phyloP scores from a whole-genome alignment of 352 stramenopile species.

The Phytophthora sansomeana region DNA sequence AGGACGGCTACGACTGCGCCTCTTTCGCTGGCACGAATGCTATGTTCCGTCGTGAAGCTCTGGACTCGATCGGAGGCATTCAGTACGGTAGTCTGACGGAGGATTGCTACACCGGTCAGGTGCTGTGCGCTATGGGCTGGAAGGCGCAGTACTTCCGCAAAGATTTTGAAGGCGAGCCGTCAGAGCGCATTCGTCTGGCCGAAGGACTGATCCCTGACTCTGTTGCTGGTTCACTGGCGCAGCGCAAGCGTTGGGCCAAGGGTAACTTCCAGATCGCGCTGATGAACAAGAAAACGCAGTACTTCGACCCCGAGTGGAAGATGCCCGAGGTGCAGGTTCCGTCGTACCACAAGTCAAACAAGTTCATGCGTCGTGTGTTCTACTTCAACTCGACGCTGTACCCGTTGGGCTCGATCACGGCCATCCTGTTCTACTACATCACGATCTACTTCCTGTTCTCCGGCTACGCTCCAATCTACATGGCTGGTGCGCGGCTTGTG shows the following conservation, averaged over 20 bases:
- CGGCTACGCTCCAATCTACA: conserved; percentile 85
- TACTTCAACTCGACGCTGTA: conserved; percentile 87
- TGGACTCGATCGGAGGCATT: conserved; percentile 88
- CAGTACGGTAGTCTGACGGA: conserved; percentile 90
- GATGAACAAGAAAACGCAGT: conserved; percentile 86
- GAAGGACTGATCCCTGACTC: conserved; percentile 83
- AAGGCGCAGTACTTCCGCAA: conserved; percentile 90
- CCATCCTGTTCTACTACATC: conserved; percentile 87
- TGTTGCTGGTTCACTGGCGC: conserved; percentile 72
- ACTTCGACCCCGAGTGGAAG: conserved; percentile 88
- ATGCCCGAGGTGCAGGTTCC: conserved; percentile 66
- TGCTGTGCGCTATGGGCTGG: conserved; percentile 83
- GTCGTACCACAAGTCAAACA: conserved; percentile 67
- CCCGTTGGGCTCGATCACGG: conserved; percentile 79
- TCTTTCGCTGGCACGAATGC: conserved; percentile 88
- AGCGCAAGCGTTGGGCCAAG: conserved; percentile 88
- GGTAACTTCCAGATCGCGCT: conserved; percentile 87
- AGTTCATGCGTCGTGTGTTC: conserved; percentile 82
- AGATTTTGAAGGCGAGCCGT: conserved; percentile 83
- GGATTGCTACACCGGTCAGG: conserved; percentile 85
- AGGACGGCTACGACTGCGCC: conserved; percentile 86
- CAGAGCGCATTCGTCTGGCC: conserved; percentile 79
- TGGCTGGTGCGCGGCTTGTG: conserved; percentile 70
- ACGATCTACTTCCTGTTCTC: conserved; percentile 89
- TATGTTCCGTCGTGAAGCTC: conserved; percentile 84